Conservation (phyloP, 768 basidiomycete genomes). For the Pluteus cervinus region DNA sequence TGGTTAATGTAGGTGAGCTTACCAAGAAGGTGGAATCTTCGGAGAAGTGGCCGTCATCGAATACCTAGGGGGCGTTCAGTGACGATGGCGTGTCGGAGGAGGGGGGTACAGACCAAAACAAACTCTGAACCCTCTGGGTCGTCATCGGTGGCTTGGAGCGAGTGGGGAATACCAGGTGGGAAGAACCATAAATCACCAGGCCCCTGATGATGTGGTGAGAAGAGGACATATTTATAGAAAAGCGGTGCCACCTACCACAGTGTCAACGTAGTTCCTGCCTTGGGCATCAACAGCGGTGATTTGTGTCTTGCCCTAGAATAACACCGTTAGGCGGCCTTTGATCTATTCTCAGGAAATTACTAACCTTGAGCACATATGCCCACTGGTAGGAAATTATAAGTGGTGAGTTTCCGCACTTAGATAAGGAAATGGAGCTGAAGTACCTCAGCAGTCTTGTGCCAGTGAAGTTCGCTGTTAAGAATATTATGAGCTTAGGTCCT, state of each 20-base stretch:
- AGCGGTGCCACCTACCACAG: conserved; percentile 30
- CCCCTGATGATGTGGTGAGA: conserved; percentile 17
- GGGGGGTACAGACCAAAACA: conserved; percentile 29
- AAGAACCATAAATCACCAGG: conserved; percentile 53
- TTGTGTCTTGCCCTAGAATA: conserved; percentile 37
- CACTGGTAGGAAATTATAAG: conserved; percentile 24
- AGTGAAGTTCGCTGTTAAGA: conserved; percentile 43
- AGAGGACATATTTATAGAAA: not conserved
- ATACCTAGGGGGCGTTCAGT: conserved; percentile 28
- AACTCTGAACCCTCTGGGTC: conserved; percentile 45
- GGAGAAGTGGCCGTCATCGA: conserved; percentile 44
- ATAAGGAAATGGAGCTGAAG: conserved; percentile 1
- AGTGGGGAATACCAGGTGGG: conserved; percentile 51
- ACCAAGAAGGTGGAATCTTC: conserved; percentile 51
- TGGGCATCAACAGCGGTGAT: conserved; percentile 41
- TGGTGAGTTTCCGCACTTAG: conserved; percentile 4
- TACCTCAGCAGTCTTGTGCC: conserved; percentile 46
- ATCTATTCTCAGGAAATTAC: not conserved
- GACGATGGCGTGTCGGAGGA: too few relatives aligned
- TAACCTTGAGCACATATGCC: conserved; percentile 44
- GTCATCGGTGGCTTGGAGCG: conserved; percentile 43
- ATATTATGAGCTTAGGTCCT: not conserved
- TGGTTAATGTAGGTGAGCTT: not conserved
- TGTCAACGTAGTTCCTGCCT: conserved; percentile 44
- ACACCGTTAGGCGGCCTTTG: not conserved